phyloP scores from a whole-genome alignment of 805 yeast species.

The Yarrowia divulgata region DNA sequence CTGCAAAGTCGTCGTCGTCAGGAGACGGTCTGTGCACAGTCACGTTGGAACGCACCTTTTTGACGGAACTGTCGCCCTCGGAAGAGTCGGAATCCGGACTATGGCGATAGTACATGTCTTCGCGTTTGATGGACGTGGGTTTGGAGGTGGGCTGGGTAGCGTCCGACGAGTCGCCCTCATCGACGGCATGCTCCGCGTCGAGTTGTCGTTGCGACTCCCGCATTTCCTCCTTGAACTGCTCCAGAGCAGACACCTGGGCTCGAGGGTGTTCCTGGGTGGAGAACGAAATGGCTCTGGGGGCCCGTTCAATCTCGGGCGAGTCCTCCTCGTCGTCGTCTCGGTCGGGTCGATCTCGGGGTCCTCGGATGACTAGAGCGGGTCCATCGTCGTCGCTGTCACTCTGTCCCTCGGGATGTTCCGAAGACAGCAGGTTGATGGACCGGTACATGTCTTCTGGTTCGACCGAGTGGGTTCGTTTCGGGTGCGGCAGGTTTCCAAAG shows the following conservation, averaged over 20 bases:
- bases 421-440: conserved; percentile 75
- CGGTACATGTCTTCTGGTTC: conserved; percentile 84
- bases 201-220: conserved; percentile 11
- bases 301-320: neutral
- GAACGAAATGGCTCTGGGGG: conserved; percentile 23
- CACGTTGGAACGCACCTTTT: conserved; percentile 31
- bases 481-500: conserved; percentile 62
- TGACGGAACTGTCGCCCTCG: conserved; percentile 15
- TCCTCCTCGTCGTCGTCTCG: conserved; percentile 44
- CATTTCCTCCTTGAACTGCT: conserved; percentile 28
- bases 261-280: conserved; percentile 29
- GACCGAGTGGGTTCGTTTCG: conserved; percentile 53
- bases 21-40: conserved; percentile 15
- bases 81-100: conserved; percentile 24
- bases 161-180: conserved; percentile 25
- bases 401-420: conserved; percentile 45
- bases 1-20: conserved; percentile 16
- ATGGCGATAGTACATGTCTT: conserved; percentile 17
- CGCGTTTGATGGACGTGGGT: conserved; percentile 20
- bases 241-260: conserved; percentile 9
- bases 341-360: conserved; percentile 64
- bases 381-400: conserved; percentile 59
- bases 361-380: conserved; percentile 76
- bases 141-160: conserved; percentile 28
- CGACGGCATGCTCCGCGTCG: conserved; percentile 12